Evolutionary conservation across 305 asterid genomes (phyloP).

Genomic region (Vinca major): DNA sequence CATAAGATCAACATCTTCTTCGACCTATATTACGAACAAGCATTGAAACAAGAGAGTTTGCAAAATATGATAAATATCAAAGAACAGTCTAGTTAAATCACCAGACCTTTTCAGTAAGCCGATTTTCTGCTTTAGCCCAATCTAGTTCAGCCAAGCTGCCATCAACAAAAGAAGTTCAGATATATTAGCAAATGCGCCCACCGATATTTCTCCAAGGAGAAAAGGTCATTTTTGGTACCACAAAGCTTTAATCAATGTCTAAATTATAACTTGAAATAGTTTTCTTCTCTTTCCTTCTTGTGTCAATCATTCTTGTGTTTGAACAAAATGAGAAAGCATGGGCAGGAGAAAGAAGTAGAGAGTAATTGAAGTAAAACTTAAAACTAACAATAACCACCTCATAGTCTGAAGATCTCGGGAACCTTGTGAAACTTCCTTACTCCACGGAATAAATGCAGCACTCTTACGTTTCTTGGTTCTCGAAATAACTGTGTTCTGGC

Average conservation of each 20-base stretch:
- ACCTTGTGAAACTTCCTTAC: constrained; percentile 48
- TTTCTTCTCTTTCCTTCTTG: neutral
- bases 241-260: neutral
- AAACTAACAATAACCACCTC: constrained; percentile 37
- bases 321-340: neutral
- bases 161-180: constrained; percentile 14
- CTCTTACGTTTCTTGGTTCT: constrained; percentile 57
- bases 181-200: constrained; percentile 12
- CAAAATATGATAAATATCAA: constrained; percentile 5
- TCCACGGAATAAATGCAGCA: constrained; percentile 59
- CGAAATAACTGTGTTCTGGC: constrained; percentile 32
- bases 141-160: constrained; percentile 51
- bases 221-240: neutral
- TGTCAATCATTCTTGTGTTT: neutral
- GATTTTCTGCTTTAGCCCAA: constrained; percentile 53
- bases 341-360: neutral
- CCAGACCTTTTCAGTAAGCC: constrained; percentile 49
- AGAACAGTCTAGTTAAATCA: constrained; percentile 13
- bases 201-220: neutral
- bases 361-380: neutral
- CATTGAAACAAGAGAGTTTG: constrained; percentile 9
- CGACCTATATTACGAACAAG: constrained; percentile 35
- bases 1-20: constrained; percentile 33
- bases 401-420: constrained; percentile 31
- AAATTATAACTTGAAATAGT: neutral